Percentiles rank a stretch among this genome's conserved stretches.
Conservation (phyloP, 2,329 filamentous ascomycete species). For the Cercospora sojina region DNA sequence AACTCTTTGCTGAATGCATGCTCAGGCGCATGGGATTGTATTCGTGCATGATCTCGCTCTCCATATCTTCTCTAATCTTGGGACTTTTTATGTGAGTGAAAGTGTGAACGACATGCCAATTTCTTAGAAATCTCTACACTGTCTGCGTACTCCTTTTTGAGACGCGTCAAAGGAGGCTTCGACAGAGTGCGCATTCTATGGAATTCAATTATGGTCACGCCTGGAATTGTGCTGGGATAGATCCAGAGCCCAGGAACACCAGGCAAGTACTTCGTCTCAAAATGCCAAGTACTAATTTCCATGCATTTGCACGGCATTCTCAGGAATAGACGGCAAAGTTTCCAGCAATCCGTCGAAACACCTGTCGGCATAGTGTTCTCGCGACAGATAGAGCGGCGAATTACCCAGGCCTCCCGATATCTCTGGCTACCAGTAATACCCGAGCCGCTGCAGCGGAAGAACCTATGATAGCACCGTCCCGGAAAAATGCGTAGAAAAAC, state of each 20-base stretch:
- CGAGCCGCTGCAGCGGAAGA: not conserved
- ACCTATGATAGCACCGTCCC: not conserved
- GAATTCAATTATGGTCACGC: not conserved
- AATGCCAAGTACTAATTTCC: not conserved
- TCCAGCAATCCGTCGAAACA: not conserved
- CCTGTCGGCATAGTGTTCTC: not conserved
- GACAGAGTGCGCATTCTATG: not conserved
- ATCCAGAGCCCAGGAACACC: not conserved
- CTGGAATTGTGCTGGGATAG: not conserved
- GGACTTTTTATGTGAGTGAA: not conserved
- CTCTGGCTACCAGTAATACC: not conserved
- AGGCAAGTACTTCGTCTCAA: not conserved
- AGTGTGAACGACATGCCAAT: not conserved
- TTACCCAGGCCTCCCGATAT: not conserved
- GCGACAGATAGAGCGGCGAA: not conserved
- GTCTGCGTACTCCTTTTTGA: not conserved
- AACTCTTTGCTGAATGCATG: not conserved
- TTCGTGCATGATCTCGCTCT: not conserved
- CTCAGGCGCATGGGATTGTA: not conserved
- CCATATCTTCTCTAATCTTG: not conserved
- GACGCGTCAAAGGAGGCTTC: not conserved
- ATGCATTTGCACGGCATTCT: not conserved
- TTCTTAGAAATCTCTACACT: not conserved
- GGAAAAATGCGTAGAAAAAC: not conserved
- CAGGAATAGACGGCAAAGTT: not conserved